phyloP scores from a whole-genome alignment of 768 basidiomycete species.

The Boletus rubescentipes region DNA sequence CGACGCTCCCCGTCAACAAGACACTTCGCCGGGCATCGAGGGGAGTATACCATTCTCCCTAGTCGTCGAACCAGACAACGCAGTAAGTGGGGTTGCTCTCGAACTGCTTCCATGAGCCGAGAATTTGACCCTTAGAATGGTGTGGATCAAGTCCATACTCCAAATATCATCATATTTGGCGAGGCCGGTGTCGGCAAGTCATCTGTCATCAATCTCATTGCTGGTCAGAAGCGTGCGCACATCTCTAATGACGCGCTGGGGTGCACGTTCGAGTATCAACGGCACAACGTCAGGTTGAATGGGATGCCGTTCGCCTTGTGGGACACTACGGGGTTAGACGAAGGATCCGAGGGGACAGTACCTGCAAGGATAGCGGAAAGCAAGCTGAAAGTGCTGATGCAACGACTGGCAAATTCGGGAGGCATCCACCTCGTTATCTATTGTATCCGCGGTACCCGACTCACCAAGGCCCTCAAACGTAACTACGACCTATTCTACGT shows the following conservation, averaged over 20 bases:
- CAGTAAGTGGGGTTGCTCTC: not conserved
- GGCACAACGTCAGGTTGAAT: not conserved
- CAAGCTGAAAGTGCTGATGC: not conserved
- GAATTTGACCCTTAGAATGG: not conserved
- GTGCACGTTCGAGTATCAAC: slow-evolving; percentile 3
- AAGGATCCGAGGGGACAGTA: slow-evolving; percentile 6
- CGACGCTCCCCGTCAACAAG: not conserved
- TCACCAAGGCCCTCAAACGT: slow-evolving; percentile 15
- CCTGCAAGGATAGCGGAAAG: slow-evolving; percentile 3
- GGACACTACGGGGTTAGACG: slow-evolving; percentile 10
- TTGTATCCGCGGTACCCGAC: slow-evolving; percentile 1
- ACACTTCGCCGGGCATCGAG: not conserved
- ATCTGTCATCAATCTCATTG: slow-evolving; percentile 11
- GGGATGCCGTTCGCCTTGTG: not conserved
- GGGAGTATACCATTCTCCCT: not conserved
- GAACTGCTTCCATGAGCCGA: not conserved
- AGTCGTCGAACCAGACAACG: not conserved
- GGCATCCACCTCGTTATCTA: slow-evolving; percentile 11
- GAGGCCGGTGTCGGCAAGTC: slow-evolving; percentile 5
- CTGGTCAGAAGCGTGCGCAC: not conserved
- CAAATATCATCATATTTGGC: slow-evolving; percentile 8
- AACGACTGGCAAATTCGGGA: not conserved
- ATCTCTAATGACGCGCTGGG: slow-evolving; percentile 4
- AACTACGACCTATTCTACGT: slow-evolving; percentile 36
- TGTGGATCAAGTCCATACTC: not conserved